phyloP scores from a whole-genome alignment of 139 green algal species.

The Tetradesmus lagerheimii region DNA sequence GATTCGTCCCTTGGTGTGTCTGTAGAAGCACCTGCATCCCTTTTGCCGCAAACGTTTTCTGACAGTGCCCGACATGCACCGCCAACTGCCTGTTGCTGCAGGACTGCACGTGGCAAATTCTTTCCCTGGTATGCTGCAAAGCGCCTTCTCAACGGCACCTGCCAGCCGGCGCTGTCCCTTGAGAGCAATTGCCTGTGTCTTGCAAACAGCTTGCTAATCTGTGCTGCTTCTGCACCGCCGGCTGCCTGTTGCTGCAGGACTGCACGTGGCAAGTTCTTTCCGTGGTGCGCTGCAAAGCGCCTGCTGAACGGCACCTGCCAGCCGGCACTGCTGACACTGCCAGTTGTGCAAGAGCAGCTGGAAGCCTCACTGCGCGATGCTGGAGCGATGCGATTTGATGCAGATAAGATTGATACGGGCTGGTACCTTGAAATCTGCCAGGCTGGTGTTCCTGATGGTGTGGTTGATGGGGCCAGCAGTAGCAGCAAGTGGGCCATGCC shows the following conservation, averaged over 20 bases:
- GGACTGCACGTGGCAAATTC: slow-evolving; percentile 25
- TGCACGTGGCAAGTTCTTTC: slow-evolving; percentile 35
- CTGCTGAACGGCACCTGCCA: neutral
- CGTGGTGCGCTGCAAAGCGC: slow-evolving; percentile 24
- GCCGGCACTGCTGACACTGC: neutral
- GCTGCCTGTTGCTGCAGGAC: slow-evolving; percentile 30
- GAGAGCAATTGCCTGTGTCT: too few species aligned
- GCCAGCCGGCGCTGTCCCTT: too few species aligned
- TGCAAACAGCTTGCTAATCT: too few species aligned
- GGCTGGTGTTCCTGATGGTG: neutral
- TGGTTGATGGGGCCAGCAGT: too few species aligned
- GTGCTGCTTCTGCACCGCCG: too few species aligned
- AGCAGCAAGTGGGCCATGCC: slow-evolving; percentile 5
- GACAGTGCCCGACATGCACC: too few species aligned
- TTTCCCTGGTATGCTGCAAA: slow-evolving; percentile 27
- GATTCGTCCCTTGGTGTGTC: too few species aligned
- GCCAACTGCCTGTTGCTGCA: too few species aligned
- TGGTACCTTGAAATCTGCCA: neutral
- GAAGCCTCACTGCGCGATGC: neutral
- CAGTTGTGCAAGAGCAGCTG: slow-evolving; percentile 35
- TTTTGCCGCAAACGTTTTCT: too few species aligned
- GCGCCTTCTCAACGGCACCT: neutral
- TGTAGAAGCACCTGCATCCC: too few species aligned
- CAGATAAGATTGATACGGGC: neutral
- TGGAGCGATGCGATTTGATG: slow-evolving; percentile 10